Base-by-base conservation (phyloP, 495 filamentous ascomycete genomes). In the Penicillium atrosanguineum region DNA sequence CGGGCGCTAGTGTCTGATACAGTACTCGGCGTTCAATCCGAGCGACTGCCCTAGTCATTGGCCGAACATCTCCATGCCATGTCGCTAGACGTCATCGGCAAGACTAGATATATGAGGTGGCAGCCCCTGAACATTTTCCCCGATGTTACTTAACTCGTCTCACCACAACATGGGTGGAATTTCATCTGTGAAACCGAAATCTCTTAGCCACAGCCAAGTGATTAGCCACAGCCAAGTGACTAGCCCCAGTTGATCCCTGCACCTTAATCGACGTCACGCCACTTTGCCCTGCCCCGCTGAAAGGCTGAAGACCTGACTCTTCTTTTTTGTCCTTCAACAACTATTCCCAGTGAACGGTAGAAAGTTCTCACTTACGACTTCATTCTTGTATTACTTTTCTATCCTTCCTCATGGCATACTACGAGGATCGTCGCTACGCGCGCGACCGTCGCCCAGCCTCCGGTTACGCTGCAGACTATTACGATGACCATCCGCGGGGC, bases 381-480 rank as follows among this genome's bases (percentile, higher is more conserved):
- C 37, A 19, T 7, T 26, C 37, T 34, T 42, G 52, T 19, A 23
- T 31, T 52, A 19, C 41, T 40, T 26, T 26, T 39, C 39, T 37
- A 48, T 37, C 21, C 21, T 37, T 47, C 21, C 16, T 40, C 46
- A 44, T 75, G 71, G 62, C 72, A 25, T 75, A 75, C 61, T 71
- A 74, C 65, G 72, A 75, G 38, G 64, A 69, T 36, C 70, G 68
- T 51, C 61, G 62, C 26, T 52, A 59, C 25, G 70, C 63, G 44
- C 69, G 62, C 44, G 67, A 73, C 58, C 66, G 68, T 41, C 70
- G 67, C 55, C 71, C 69, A 23, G 46, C 55, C 37, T 57, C 59
- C 16, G 58, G 47, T 40, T 70, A 74, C 42, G 59, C 60, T 16
- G 65, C 70, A 41, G 57, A 69, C 19, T 71, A 74, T 48, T 64